Evolutionary conservation across 768 basidiomycete genomes (phyloP), one percentile per base, ranked within the genome.

Genomic region (Lentinula detonsa): DNA sequence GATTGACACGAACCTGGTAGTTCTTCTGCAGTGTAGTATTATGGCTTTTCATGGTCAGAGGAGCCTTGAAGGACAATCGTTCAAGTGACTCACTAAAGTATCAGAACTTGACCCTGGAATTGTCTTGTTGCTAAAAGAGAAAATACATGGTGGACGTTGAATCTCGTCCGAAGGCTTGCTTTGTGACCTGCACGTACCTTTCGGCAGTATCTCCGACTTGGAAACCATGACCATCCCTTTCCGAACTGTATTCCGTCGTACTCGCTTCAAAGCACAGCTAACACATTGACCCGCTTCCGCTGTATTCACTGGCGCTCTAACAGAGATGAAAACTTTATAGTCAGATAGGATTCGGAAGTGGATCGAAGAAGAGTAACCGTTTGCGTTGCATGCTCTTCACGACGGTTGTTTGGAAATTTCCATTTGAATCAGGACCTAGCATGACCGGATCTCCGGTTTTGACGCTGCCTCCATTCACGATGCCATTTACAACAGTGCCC

Each of bases 201-300:
- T 83, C 4, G 95, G 95, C 31, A 85, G 88, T 6, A 75, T 75
- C 10, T 96, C 94, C 2, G 85, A 82, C 72, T 88, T 92, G 60
- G 85, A 85, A 0, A 95, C 87, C 48, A 98, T 76, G 2, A 97
- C 92, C 95, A 96, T 95, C 11, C 95, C 96, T 73, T 98, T 98
- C 62, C 96, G 79, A 8, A 98, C 86, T 21, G 86, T 84, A 7
- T 85, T 82, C 58, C 92, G 78, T 59, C 89, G 81, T 61, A 97
- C 87, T 49, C 93, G 83, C 77, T 98, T 99, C 33, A 99, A 74
- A 3, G 96, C 97, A 58, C 97, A 78, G 7, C 92, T 91, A 18
- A 99, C 95, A 54, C 91, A 93, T 74, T 99, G 97, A 2, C 97
- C 97, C 5, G 97, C 97, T 67, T 98, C 95, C 0, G 93, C 97